These are phyloP conservation scores for Leccinum pseudoinsigne DNA, from an alignment of 1,284 basidiomycete genomes.

Conservation along the genomic window DNA sequence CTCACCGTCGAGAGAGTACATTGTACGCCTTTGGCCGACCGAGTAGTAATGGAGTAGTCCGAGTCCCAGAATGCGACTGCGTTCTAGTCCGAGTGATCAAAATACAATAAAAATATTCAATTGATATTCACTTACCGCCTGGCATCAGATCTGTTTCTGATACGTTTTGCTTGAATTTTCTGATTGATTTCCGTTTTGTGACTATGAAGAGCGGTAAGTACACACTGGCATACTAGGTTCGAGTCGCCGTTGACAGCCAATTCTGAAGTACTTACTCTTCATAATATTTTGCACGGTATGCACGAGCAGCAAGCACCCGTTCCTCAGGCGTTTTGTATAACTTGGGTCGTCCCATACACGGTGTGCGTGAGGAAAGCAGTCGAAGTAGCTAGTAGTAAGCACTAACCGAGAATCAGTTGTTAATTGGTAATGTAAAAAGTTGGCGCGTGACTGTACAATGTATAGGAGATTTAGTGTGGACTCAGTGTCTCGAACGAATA, in stretches of 20 bases:
- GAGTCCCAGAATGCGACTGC: neutral
- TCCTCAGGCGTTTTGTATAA: neutral
- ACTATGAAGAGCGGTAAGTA: neutral
- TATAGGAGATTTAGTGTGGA: too few species aligned
- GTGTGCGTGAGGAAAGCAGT: too few species aligned
- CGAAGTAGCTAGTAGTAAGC: too few species aligned
- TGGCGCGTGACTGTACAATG: too few species aligned
- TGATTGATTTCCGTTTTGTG: neutral
- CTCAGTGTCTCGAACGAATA: too few species aligned
- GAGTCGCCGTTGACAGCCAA: neutral
- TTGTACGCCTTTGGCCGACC: neutral
- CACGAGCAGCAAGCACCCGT: neutral
- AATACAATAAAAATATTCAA: neutral
- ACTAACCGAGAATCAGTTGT: too few species aligned
- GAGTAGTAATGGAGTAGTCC: neutral
- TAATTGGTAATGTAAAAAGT: too few species aligned
- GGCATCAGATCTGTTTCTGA: neutral
- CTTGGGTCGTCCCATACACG: neutral
- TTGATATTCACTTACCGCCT: neutral
- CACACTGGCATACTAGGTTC: neutral
- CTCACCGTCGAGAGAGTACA: neutral
- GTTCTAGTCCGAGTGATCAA: neutral
- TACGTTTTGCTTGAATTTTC: neutral
- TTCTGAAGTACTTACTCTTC: neutral
- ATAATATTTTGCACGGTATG: neutral